Evolutionary conservation across 495 filamentous ascomycete species (phyloP).

Genomic region (Cercophora sp.): DNA sequence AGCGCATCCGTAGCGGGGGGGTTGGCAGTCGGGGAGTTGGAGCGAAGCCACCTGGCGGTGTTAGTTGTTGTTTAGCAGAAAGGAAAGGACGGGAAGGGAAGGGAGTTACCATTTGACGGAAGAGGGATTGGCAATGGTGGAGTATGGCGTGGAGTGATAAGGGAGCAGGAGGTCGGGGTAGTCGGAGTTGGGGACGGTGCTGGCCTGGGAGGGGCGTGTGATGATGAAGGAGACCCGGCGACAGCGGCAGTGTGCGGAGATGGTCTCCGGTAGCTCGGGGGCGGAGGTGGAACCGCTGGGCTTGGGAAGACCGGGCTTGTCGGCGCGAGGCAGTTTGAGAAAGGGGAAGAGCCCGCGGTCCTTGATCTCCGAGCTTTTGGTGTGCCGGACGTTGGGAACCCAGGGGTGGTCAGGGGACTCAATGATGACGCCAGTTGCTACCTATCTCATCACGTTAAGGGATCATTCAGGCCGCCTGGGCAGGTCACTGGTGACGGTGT

Average conservation of each 20-base stretch:
- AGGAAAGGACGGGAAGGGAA: too few species aligned
- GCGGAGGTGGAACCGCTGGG: constrained; percentile 6
- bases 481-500: too few species aligned
- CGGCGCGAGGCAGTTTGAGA: too few species aligned
- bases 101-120: constrained; percentile 37
- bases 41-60: constrained; percentile 35
- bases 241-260: constrained; percentile 43
- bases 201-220: constrained; percentile 34
- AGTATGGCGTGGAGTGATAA: constrained; percentile 31
- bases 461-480: too few species aligned
- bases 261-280: not conserved
- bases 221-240: constrained; percentile 34
- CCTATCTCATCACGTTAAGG: too few species aligned
- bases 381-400: constrained; percentile 39
- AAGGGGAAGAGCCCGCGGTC: constrained; percentile 59
- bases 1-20: not conserved
- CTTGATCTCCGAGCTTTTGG: constrained; percentile 43
- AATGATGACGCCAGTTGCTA: constrained; percentile 31
- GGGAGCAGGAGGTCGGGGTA: constrained; percentile 34
- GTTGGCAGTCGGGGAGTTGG: constrained; percentile 17
- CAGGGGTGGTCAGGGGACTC: constrained; percentile 12
- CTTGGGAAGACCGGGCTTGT: too few species aligned
- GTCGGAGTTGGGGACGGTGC: constrained; percentile 22
- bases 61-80: too few species aligned
- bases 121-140: constrained; percentile 38